Percentiles rank a stretch among this genome's conserved stretches.
These are phyloP conservation scores for Botryobasidium botryosum DNA, from an alignment of 768 basidiomycete genomes.

Conservation along the genomic window DNA sequence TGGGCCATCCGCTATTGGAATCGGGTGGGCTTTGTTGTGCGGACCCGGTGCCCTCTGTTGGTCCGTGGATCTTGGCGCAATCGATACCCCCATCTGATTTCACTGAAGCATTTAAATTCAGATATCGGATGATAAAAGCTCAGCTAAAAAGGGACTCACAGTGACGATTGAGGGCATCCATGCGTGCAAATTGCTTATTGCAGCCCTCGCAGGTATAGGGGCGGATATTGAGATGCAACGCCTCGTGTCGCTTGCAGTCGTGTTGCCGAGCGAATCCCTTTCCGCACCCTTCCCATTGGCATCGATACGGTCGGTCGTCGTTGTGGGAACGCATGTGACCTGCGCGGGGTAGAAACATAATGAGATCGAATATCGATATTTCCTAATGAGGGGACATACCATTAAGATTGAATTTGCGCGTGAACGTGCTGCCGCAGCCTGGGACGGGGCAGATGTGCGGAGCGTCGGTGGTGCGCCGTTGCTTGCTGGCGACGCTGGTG, in stretches of 20 bases:
- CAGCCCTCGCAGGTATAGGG: constrained; percentile 92
- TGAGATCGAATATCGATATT: constrained; percentile 10
- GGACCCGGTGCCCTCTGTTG: too few relatives aligned
- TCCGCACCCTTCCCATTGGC: constrained; percentile 86
- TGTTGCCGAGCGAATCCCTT: constrained; percentile 92
- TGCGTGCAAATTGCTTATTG: constrained; percentile 79
- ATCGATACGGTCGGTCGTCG: constrained; percentile 88
- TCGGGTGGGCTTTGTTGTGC: too few relatives aligned
- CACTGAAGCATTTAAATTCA: constrained; percentile 16
- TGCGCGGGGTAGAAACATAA: constrained; percentile 16
- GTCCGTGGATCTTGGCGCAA: constrained; percentile 34
- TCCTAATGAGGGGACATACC: constrained; percentile 27
- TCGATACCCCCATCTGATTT: constrained; percentile 72
- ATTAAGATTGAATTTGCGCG: constrained; percentile 84
- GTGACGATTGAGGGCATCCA: constrained; percentile 91
- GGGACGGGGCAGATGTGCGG: constrained; percentile 69
- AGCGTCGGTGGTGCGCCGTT: constrained; percentile 75
- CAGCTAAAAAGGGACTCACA: constrained; percentile 32
- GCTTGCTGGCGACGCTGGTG: constrained; percentile 74
- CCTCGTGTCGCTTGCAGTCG: constrained; percentile 93
- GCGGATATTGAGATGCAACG: constrained; percentile 80
- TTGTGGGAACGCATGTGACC: constrained; percentile 92
- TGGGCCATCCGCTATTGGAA: too few relatives aligned
- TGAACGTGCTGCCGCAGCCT: constrained; percentile 77
- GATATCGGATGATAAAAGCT: background rate